Evolutionary conservation across 2,329 filamentous ascomycete genomes (phyloP), one percentile per base, ranked within the genome.

Genomic region (Hypoxylon sp.): DNA sequence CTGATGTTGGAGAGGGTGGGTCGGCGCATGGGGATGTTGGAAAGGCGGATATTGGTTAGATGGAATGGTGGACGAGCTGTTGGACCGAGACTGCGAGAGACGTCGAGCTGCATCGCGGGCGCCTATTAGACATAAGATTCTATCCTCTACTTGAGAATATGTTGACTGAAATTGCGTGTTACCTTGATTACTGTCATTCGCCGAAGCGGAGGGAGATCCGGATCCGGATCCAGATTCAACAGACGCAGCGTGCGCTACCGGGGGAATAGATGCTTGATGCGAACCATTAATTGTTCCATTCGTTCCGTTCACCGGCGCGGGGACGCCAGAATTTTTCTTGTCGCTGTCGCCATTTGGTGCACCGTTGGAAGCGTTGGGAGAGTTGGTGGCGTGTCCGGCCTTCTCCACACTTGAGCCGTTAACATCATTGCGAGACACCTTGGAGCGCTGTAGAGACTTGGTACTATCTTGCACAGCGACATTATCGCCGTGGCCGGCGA

Each of bases 371-470:
- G 63, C 42, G 59, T 62, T 61, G 10, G 42, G n/a, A 42, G 58
- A 19, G 35, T 58, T 46, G 48, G 60, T 59, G 56, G 59, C 60
- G n/a, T 68, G 39, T 31, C 62, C 73, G 68, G 70, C 60, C 67
- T 75, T 77, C 74, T 76, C 74, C 68, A 72, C 72, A 69, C 66
- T 65, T 52, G 71, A 70, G 50, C 68, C 69, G 72, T 75, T 68
- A 57, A 70, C 60, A 54, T 72, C 69, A 54, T 71, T 68, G 44
- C 64, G 73, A 48, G 74, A 66, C 44, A 52, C 58, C 67, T 74
- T 72, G 57, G 71, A 46, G 52, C 67, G 65, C 55, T 70, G 68
- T 31, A 61, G 24, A 50, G 42, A 44, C n/a, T 70, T 70, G 31
- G 58, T 42, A 52, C 53, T 31, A 55, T 65, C 63, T 10, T 61